Conservation (phyloP, 495 filamentous ascomycete genomes). For the Penicillium canariense region DNA sequence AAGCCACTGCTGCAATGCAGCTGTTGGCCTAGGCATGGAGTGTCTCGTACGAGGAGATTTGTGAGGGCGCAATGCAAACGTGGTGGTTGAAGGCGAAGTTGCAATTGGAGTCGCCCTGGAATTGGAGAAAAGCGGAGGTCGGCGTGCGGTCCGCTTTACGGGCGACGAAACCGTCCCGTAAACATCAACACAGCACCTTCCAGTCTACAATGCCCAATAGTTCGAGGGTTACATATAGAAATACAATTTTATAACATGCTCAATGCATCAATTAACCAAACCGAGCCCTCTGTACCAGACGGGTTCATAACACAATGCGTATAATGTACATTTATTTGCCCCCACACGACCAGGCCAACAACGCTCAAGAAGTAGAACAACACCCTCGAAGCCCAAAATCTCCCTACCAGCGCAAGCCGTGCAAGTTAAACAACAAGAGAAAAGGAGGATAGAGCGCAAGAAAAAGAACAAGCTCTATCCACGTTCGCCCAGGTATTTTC, state of each 20-base stretch:
- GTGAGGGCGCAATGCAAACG: constrained; percentile 3
- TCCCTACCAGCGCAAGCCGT: constrained; percentile 5
- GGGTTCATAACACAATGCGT: constrained; percentile 38
- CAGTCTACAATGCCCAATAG: background rate
- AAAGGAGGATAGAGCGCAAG: constrained; percentile 22
- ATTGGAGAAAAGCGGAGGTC: constrained; percentile 15
- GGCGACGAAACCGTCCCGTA: background rate
- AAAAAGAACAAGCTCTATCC: constrained; percentile 22
- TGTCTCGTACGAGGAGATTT: background rate
- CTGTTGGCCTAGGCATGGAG: constrained; percentile 15
- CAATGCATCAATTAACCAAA: constrained; percentile 34
- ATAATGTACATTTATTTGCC: constrained; percentile 51
- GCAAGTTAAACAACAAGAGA: constrained; percentile 16
- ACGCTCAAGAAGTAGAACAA: constrained; percentile 28
- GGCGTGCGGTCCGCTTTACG: constrained; percentile 4
- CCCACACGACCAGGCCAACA: constrained; percentile 25
- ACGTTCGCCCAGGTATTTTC: constrained; percentile 10
- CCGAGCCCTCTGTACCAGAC: constrained; percentile 32
- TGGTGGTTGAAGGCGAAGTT: constrained; percentile 7
- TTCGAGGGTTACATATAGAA: background rate
- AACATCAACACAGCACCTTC: background rate
- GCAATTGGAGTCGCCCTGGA: background rate
- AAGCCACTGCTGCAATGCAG: constrained; percentile 13
- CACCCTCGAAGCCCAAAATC: constrained; percentile 19
- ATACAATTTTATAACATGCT: constrained; percentile 16